These are phyloP conservation scores for Aquilaria malaccensis DNA, from an alignment of 345 rosid species.

Conservation along the genomic window DNA sequence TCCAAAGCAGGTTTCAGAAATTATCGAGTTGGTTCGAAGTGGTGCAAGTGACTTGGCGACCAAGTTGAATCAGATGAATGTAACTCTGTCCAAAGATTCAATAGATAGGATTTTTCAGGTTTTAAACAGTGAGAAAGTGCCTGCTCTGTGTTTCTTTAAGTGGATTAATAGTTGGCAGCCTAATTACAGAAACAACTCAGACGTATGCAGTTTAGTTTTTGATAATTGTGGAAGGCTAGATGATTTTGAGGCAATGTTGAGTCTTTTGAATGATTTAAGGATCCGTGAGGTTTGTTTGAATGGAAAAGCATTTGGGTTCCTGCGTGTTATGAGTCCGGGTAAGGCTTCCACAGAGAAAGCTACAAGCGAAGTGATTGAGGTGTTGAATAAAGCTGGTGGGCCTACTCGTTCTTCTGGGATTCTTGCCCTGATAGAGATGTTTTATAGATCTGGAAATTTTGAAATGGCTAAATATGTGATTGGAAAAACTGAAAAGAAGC, in stretches of 20 bases:
- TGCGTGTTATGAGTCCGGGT: slow-evolving; percentile 15
- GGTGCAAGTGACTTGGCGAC: slow-evolving; percentile 21
- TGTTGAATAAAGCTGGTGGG: slow-evolving; percentile 38
- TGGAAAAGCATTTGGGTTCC: slow-evolving; percentile 36
- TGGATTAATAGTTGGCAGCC: slow-evolving; percentile 30
- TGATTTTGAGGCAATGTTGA: slow-evolving; percentile 25
- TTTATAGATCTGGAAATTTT: slow-evolving; percentile 24
- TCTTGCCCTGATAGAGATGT: slow-evolving; percentile 31
- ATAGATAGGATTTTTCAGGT: slow-evolving; percentile 14
- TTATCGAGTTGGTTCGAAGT: slow-evolving; percentile 25
- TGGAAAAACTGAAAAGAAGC: slow-evolving; percentile 20
- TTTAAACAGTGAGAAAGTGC: slow-evolving; percentile 28
- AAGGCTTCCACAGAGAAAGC: slow-evolving; percentile 17
- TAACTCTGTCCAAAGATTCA: slow-evolving; percentile 26
- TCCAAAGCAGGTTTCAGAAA: slow-evolving; percentile 9
- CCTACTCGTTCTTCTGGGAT: slow-evolving; percentile 27
- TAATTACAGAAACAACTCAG: slow-evolving; percentile 17
- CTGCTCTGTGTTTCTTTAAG: slow-evolving; percentile 34
- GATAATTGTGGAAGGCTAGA: slow-evolving; percentile 45
- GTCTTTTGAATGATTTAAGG: slow-evolving; percentile 26
- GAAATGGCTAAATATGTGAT: slow-evolving; percentile 40
- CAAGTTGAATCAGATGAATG: slow-evolving; percentile 24
- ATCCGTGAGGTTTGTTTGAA: slow-evolving; percentile 16
- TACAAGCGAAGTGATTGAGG: slow-evolving; percentile 18
- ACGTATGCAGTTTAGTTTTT: slow-evolving; percentile 36